Base-by-base conservation (phyloP, 768 basidiomycete species). In the Termitomyces sp. region DNA sequence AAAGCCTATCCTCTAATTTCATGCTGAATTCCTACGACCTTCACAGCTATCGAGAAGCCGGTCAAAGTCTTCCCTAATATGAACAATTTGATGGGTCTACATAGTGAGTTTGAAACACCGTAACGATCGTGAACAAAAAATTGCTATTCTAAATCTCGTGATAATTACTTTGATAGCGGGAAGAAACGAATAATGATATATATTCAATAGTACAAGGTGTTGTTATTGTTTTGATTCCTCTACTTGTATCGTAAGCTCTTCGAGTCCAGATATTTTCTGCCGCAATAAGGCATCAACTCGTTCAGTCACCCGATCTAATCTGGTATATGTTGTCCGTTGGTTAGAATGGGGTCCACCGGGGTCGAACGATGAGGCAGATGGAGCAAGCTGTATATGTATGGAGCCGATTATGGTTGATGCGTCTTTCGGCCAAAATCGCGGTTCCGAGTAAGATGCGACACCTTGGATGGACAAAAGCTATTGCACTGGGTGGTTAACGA, bases 401-500 rank as follows among this genome's bases (percentile, higher is more conserved):
- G 93, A 94, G 29, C 96, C 97, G 66, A 98, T 86, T 43, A 97
- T 71, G 49, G 85, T 87, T 3, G 84, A 81, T 4, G 92, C 84
- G 72, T 98, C 96, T 74, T 96, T 95, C 0, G 95, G 95, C 97
- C 97, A 98, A 74, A 99, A 97, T 31, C 93, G 84, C 0, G 96
- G 86, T 0, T 82, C 79, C 3, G 86, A 86, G 74, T 91, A 96
- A 2, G 91, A 91, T 2, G 82, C 85, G 4, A 99, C 77, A 3
- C 94, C 96, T 64, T 93, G 88, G 55, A 98, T 77, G 2, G 81
- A 78, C 1, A 81, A 75, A 10, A 97, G 80, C 94, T 96, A 69
- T 15, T n/a, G 43, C 84, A 29, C 5, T 4, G 54, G 29, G 52
- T 37, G 10, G 6, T 57, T 25, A 57, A 34, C n/a, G 31, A 32